Conservation (phyloP, 805 yeast species). For the Starmerella ratchasimensis region DNA sequence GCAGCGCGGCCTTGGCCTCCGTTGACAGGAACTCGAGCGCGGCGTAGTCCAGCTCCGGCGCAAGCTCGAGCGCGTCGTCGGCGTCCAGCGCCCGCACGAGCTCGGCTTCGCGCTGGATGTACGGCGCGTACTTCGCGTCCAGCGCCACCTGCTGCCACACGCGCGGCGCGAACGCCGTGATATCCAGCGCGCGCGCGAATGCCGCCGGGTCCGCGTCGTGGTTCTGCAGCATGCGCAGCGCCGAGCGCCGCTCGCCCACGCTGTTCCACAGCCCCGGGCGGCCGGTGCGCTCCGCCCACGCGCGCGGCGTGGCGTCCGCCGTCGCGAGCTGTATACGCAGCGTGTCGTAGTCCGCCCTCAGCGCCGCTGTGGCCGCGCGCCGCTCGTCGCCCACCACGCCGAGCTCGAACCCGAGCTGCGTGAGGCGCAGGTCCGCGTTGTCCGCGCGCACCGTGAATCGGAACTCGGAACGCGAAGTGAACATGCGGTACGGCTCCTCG, state of each 20-base stretch:
- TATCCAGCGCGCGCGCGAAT: conserved; percentile 25
- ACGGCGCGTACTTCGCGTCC: conserved; percentile 74
- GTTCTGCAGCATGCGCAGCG: conserved; percentile 25
- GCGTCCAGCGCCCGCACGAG: conserved; percentile 66
- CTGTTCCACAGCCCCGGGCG: conserved; percentile 31
- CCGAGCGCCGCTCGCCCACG: conserved; percentile 35
- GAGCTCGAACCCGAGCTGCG: conserved; percentile 46
- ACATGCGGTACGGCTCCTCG: conserved; percentile 95
- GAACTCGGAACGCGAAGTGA: conserved; percentile 90
- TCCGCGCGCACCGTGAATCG: conserved; percentile 82
- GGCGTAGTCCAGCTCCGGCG: conserved; percentile 49
- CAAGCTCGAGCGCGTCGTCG: conserved; percentile 67
- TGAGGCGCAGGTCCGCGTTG: conserved; percentile 80
- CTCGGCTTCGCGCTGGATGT: conserved; percentile 55
- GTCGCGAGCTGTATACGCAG: conserved; percentile 36
- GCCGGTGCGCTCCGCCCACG: conserved; percentile 46
- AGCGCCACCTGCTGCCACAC: conserved; percentile 54
- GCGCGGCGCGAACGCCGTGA: conserved; percentile 28
- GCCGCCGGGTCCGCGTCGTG: conserved; percentile 57
- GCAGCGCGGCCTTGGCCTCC: conserved; percentile 58
- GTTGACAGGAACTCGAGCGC: conserved; percentile 50
- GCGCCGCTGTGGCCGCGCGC: conserved; percentile 35
- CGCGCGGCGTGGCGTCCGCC: conserved; percentile 37
- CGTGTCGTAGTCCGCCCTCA: conserved; percentile 33
- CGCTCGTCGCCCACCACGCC: conserved; percentile 59